A percentile compares a stretch with the other conserved stretches of the same genome.
phyloP scores from a whole-genome alignment of 2,329 filamentous ascomycete species.

The Sarocladiaceae sp. region DNA sequence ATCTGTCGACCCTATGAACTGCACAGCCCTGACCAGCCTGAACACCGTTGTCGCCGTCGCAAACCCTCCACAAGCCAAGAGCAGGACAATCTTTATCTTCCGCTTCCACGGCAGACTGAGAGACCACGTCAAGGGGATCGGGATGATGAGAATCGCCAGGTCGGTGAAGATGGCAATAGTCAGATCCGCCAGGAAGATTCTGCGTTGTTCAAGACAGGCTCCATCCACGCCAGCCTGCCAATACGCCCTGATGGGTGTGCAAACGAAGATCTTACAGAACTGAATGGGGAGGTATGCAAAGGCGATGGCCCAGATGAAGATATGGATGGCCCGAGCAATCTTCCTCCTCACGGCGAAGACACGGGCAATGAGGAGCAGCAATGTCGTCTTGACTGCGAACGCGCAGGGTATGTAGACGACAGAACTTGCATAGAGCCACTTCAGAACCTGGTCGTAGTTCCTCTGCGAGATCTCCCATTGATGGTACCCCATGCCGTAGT shows the following conservation, averaged over 20 bases:
- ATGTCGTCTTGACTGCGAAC: constrained; percentile 24
- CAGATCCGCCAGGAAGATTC: constrained; percentile 26
- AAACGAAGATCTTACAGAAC: constrained; percentile 20
- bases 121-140: constrained; percentile 24
- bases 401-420: constrained; percentile 23
- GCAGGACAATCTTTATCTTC: constrained; percentile 25
- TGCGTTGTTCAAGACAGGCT: constrained; percentile 24
- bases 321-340: constrained; percentile 20
- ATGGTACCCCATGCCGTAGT: constrained; percentile 18
- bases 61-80: constrained; percentile 24
- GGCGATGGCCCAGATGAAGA: constrained; percentile 21
- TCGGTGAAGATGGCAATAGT: constrained; percentile 26
- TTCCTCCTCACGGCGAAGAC: constrained; percentile 21
- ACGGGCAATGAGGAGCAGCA: constrained; percentile 25
- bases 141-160: constrained; percentile 26
- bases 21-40: constrained; percentile 17
- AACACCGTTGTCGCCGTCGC: constrained; percentile 23
- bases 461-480: constrained; percentile 17
- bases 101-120: constrained; percentile 20
- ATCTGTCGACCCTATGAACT: constrained; percentile 18
- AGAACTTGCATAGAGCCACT: constrained; percentile 23
- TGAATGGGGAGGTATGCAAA: constrained; percentile 21
- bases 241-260: constrained; percentile 18
- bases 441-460: constrained; percentile 12
- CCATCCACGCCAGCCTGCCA: constrained; percentile 18